These are phyloP conservation scores for Fusarium sp. DNA, from an alignment of 2,329 filamentous ascomycete species.

Conservation along the genomic window DNA sequence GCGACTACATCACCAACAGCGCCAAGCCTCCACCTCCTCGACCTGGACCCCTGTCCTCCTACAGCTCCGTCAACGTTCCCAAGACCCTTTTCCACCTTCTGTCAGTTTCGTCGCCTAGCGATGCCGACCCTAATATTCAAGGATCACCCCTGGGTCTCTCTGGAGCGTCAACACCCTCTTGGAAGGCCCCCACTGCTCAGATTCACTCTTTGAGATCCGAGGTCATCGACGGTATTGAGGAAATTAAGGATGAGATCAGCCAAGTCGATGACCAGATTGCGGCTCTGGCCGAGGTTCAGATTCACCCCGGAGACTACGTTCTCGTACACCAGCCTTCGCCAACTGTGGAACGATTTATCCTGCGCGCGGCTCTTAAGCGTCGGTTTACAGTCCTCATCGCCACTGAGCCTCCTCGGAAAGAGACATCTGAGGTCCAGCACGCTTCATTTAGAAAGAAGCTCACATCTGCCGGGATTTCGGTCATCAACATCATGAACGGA, in stretches of 20 bases:
- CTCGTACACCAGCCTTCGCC: slow-evolving; percentile 88
- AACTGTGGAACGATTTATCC: slow-evolving; percentile 89
- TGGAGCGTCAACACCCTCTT: slow-evolving; percentile 63
- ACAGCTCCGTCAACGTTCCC: slow-evolving; percentile 73
- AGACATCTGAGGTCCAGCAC: slow-evolving; percentile 55
- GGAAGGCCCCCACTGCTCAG: slow-evolving; percentile 56
- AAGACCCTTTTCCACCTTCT: slow-evolving; percentile 92
- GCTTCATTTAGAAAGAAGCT: slow-evolving; percentile 81
- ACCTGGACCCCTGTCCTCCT: slow-evolving; percentile 71
- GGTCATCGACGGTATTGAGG: slow-evolving; percentile 92
- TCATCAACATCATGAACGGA: slow-evolving; percentile 86
- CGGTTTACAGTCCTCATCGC: slow-evolving; percentile 92
- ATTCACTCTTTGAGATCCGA: slow-evolving; percentile 85
- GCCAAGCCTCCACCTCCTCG: slow-evolving; percentile 56
- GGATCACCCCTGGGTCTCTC: slow-evolving; percentile 63
- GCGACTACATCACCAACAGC: slow-evolving; percentile 44
- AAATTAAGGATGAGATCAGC: slow-evolving; percentile 94
- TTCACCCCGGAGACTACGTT: slow-evolving; percentile 92
- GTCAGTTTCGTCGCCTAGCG: slow-evolving; percentile 73
- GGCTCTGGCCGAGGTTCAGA: slow-evolving; percentile 87
- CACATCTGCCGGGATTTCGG: slow-evolving; percentile 79
- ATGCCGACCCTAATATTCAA: slow-evolving; percentile 48
- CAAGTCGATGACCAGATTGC: slow-evolving; percentile 95
- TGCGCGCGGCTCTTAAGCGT: slow-evolving; percentile 87
- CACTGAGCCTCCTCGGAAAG: slow-evolving; percentile 66